Evolutionary conservation across 805 yeast species (phyloP).

Genomic region (Sugiyamaella chiloensis): DNA sequence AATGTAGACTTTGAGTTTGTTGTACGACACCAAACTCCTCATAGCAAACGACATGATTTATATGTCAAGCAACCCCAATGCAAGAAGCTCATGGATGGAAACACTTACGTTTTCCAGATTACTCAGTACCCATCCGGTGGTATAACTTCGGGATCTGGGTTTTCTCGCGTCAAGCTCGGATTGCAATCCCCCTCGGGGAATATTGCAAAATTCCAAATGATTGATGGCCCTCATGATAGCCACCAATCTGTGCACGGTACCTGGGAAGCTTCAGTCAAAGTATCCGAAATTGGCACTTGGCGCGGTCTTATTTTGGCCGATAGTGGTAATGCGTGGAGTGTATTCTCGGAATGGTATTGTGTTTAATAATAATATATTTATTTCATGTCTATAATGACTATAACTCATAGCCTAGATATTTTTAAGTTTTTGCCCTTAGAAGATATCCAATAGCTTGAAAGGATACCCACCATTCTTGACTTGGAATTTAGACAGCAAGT

Average conservation of each 20-base stretch:
- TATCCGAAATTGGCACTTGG: conserved; percentile 78
- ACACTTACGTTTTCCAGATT: conserved; percentile 62
- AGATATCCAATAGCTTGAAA: conserved; percentile 47
- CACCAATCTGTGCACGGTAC: conserved; percentile 28
- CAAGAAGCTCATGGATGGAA: conserved; percentile 51
- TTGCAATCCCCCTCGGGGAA: conserved; percentile 85
- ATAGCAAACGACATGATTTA: conserved; percentile 65
- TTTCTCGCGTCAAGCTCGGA: conserved; percentile 55
- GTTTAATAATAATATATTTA: conserved; percentile 23
- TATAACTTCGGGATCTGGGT: conserved; percentile 37
- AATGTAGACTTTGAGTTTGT: conserved; percentile 65
- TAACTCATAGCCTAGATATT: neutral
- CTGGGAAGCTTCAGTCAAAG: conserved; percentile 58
- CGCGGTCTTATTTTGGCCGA: conserved; percentile 78
- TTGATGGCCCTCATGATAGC: conserved; percentile 24
- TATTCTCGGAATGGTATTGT: conserved; percentile 89
- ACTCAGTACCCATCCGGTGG: conserved; percentile 60
- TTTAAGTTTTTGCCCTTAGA: conserved; percentile 10
- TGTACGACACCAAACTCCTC: conserved; percentile 67
- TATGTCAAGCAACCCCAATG: conserved; percentile 86
- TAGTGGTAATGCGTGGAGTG: conserved; percentile 76
- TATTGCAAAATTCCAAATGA: conserved; percentile 56
- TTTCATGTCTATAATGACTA: neutral
- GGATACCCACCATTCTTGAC: conserved; percentile 79
- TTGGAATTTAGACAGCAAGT: conserved; percentile 61